Evolutionary conservation across 2,329 filamentous ascomycete genomes (phyloP), one percentile per base, ranked within the genome.

Genomic region (Nannizzia gypsea): DNA sequence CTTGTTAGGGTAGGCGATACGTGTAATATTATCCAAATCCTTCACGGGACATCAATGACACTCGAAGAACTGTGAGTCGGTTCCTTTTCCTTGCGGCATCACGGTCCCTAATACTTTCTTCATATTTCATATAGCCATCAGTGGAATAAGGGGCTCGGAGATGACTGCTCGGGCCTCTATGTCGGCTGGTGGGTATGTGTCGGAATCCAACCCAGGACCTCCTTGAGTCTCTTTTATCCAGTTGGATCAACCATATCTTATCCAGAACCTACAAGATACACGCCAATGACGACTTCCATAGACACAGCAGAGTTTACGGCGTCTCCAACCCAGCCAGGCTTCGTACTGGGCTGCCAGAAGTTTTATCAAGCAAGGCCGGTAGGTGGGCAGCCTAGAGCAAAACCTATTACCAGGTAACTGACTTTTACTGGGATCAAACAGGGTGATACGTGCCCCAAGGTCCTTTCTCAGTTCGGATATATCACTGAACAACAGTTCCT

Each of bases 101-200:
- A 40, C 28, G 36, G 36, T 13, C 13, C 6, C 36, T 40, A 40
- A 40, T 40, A 9, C 11, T 13, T 1, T 4, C 9, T 40, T 40
- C 11, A n/a, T 17, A 20, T n/a, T 11, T 58, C 42, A 20, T n/a
- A n/a, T n/a, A 60, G 60, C 40, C 28, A 44, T 13, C 34, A 61
- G 34, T 62, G 61, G 59, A 62, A 62, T 59, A 59, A 59, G 13
- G 44, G 31, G 15, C 20, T 62, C n/a, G 36, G 42, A 24, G 44
- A 15, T 15, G 59, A 62, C 36, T 61, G 59, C 59, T 60, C 58
- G 17, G 68, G 68, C 3, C 63, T 71, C 1, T 67, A 42, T 34
- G 48, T 57, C n/a, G 60, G 60, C 11, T 62, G 60, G 60, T 62
- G 60, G 60, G 42, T 62, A n/a, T 62, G 60, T 48, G 28, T 62